Evolutionary conservation across 164 flowering plant species (phyloP).

Genomic region (Nelumbo lutea): DNA sequence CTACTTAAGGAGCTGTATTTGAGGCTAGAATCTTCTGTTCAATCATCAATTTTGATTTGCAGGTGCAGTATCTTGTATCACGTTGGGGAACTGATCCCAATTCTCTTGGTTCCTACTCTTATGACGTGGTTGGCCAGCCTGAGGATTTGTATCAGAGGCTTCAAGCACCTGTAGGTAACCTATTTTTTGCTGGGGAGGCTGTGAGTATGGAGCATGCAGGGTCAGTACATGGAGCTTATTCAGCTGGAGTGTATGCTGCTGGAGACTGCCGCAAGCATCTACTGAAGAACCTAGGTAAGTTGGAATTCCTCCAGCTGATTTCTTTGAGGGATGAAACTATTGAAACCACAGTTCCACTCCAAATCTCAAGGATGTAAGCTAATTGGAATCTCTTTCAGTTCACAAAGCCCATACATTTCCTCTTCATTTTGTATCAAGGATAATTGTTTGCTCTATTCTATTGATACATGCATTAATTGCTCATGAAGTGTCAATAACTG

Average conservation of each 20-base stretch:
- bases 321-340: conserved; percentile 33
- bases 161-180: conserved; percentile 57
- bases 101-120: conserved; percentile 80
- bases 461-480: background rate
- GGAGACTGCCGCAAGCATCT: conserved; percentile 54
- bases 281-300: conserved; percentile 31
- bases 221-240: conserved; percentile 88
- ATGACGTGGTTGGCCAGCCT: conserved; percentile 73
- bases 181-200: conserved; percentile 93
- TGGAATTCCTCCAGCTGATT: conserved; percentile 34
- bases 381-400: background rate
- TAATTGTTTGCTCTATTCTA: background rate
- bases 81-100: conserved; percentile 84
- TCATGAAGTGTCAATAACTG: background rate
- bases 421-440: too few relatives aligned
- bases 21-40: too few relatives aligned
- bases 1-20: too few relatives aligned
- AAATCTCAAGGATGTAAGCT: conserved; percentile 73
- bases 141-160: conserved; percentile 68
- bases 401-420: too few relatives aligned
- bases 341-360: conserved; percentile 56
- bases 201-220: conserved; percentile 81
- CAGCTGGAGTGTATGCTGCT: conserved; percentile 66
- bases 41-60: conserved; percentile 6
- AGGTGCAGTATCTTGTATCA: conserved; percentile 84